Evolutionary conservation across 495 filamentous ascomycete genomes (phyloP).

Genomic region (Diplogelasinospora grovesii): DNA sequence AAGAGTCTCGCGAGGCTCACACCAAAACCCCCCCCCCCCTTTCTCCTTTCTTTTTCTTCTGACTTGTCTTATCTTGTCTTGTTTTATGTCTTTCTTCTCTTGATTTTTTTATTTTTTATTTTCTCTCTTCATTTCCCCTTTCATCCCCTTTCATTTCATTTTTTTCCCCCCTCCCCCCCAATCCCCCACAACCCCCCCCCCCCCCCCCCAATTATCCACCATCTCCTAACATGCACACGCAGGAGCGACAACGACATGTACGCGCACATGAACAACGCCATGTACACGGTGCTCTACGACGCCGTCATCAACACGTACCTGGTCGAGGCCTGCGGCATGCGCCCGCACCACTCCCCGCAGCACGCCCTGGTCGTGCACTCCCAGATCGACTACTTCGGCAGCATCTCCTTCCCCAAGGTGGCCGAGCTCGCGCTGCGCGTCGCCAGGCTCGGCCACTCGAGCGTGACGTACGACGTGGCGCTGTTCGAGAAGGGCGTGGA

Average conservation of each 20-base stretch:
- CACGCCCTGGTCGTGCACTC: slow-evolving; percentile 80
- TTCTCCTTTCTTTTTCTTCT: no score
- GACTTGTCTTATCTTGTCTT: no score
- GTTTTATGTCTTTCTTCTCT: no score
- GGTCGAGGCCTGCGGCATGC: slow-evolving; percentile 67
- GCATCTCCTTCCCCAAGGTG: slow-evolving; percentile 74
- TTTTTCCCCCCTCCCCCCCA: no score
- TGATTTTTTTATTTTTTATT: no score
- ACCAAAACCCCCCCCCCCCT: no score
- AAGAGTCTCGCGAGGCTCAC: no score
- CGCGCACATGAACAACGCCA: slow-evolving; percentile 74
- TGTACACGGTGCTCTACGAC: slow-evolving; percentile 80
- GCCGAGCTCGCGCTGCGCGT: slow-evolving; percentile 78
- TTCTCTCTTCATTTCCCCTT: no score
- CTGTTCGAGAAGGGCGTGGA: slow-evolving; percentile 72
- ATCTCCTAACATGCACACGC: neutral
- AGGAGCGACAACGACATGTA: slow-evolving; percentile 98
- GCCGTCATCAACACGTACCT: slow-evolving; percentile 88
- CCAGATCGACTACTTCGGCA: slow-evolving; percentile 76
- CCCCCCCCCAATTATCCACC: neutral
- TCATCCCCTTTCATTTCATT: no score
- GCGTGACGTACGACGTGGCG: slow-evolving; percentile 88
- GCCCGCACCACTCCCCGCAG: slow-evolving; percentile 60
- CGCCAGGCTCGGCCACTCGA: slow-evolving; percentile 75
- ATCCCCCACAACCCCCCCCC: no score